Base-by-base conservation (phyloP, 805 yeast genomes). In the Candida sithepensis region DNA sequence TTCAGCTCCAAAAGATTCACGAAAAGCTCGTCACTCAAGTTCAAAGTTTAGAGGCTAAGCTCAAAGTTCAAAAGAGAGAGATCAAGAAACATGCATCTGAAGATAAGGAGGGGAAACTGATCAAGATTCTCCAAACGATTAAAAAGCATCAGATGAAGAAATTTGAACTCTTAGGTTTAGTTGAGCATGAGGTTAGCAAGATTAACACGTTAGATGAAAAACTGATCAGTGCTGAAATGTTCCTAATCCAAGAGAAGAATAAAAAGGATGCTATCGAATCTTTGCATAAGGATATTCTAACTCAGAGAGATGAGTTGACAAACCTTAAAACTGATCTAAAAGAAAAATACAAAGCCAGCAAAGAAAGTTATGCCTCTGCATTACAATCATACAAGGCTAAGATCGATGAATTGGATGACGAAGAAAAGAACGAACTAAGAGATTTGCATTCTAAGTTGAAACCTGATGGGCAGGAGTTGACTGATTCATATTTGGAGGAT, bases 371-470 rank as follows among this genome's bases (percentile, higher is more conserved):
- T 32, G 50, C 49, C 3, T 41, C 45, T 5, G 52, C 56, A 24
- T 50, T 57, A 23, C 53, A 60, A 10, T 65, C 61, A 10, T 77
- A 72, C 52, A 61, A 63, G 5, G 58, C 54, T 10, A 68, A 72
- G 10, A 64, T 71, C 19, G 57, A 49, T 10, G 63, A 65, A 21
- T 71, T 71, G 38, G 65, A 68, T 21, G 69, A 68, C 43, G 70
- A 70, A 43, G 73, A 70, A 44, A 69, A 68, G 28, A 63, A 71
- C 8, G 71, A 67, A 21, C 71, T 78, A 8, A 71, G 71, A 10
- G 62, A 67, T 55, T 51, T 71, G 62, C 59, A 57, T 13, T 50
- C 55, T 7, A 47, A 53, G 4, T 72, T 77, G 51, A 60, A 66
- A n/a, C 34, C 34, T 40, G 65, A 63, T 0, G 61, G 60, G 12